Base-by-base conservation (phyloP, 495 filamentous ascomycete species). In the Cairneyella variabilis region DNA sequence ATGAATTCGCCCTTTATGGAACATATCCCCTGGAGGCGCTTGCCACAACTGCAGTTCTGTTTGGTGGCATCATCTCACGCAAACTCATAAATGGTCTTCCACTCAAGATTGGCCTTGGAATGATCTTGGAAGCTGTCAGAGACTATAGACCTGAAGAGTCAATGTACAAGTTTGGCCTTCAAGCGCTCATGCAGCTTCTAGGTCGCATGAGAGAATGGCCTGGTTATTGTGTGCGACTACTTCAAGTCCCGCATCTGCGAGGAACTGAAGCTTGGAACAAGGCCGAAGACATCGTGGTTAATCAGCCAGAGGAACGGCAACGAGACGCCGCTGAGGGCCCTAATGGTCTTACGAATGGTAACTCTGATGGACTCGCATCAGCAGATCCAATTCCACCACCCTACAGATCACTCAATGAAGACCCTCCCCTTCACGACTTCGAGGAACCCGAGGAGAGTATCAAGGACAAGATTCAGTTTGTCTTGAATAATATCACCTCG, bases 81-180 rank as follows among this genome's bases (percentile, higher is more conserved):
- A 87, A 90, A 54, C 78, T 99, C 8, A 88, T 97, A 45, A 86
- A 89, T 44, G 84, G 88, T 22, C 83, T 99, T 28, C 89, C 93
- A 1, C 83, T 97, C 38, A 88, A 95, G 61, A 90, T 96, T 48
- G 93, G 87, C 10, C 72, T 96, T 39, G 89, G 86, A 4, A 97
- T 99, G 93, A 91, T 99, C 54, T 75, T 97, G 26, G 92, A 99
- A 67, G 88, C 95, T 12, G 91, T 97, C 11, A 75, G 87, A 40
- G 89, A 96, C 54, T 86, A 90, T 58, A 74, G 77, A 4, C 79
- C 87, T 9, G 85, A 91, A 14, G 80, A 89, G 44, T 82, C 86
- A 0, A 97, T 99, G 93, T 97, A 91, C 73, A 96, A 96, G 59
- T 99, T 99, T 65, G 93, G 93, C 1, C 78, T 97, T n/a, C 92